Conservation (phyloP, 176 grass and related monocot genomes). For the Elaeis guineensis region DNA sequence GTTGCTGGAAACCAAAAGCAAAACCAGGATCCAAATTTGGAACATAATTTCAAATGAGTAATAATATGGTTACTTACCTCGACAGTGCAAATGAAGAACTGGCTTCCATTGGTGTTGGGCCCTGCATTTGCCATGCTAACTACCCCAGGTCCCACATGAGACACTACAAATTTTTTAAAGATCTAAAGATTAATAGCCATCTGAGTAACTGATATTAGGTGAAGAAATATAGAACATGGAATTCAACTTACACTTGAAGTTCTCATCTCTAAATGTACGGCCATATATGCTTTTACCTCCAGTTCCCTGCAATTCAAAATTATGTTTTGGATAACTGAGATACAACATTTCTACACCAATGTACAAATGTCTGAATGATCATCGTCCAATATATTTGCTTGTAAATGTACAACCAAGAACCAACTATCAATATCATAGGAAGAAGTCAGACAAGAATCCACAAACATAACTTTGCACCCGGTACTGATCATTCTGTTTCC, state of each 20-base stretch:
- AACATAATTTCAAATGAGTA: too few species aligned
- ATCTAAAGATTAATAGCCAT: conserved; percentile 9
- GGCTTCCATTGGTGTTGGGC: background rate
- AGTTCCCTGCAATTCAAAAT: conserved; percentile 14
- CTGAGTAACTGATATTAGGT: background rate
- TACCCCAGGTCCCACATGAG: background rate
- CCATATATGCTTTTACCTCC: background rate
- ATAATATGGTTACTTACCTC: background rate
- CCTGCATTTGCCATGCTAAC: conserved; percentile 1
- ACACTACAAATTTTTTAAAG: background rate
- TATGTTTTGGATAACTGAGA: background rate
- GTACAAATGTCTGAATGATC: too few species aligned
- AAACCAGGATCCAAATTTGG: too few species aligned
- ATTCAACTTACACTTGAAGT: conserved; percentile 1
- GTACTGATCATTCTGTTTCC: too few species aligned
- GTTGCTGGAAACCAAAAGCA: too few species aligned
- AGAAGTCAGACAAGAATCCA: too few species aligned
- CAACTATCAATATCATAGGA: too few species aligned
- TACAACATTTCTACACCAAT: too few species aligned
- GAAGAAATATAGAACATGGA: background rate
- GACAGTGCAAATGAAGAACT: background rate
- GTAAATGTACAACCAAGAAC: too few species aligned
- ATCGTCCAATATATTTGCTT: too few species aligned
- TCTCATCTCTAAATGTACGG: background rate
- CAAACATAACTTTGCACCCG: too few species aligned